A percentile compares a stretch with the other conserved stretches of the same genome.
These are phyloP conservation scores for Monosporascus sp. DNA, from an alignment of 2,329 filamentous ascomycete genomes.

Conservation along the genomic window DNA sequence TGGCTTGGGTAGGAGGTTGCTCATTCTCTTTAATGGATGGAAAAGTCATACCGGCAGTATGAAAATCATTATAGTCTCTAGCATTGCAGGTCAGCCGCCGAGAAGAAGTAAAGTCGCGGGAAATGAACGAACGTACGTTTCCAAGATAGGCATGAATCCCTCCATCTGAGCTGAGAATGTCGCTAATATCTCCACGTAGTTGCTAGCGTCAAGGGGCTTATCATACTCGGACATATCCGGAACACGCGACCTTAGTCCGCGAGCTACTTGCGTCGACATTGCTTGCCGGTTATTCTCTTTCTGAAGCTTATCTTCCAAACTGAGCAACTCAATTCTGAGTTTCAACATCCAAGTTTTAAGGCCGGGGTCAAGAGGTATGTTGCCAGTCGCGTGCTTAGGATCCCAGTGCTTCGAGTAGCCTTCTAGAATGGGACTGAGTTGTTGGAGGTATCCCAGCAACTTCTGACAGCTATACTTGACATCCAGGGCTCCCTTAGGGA, in stretches of 20 bases:
- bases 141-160: constrained; percentile 13
- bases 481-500: background rate
- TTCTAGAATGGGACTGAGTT: constrained; percentile 12
- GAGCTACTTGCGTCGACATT: too few relatives aligned
- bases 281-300: background rate
- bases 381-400: background rate
- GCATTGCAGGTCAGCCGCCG: background rate
- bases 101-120: background rate
- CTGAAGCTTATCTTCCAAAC: constrained; percentile 6
- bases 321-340: constrained; percentile 12
- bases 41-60: constrained; percentile 3
- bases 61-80: constrained; percentile 19
- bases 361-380: constrained; percentile 16
- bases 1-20: background rate
- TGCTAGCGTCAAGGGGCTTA: background rate
- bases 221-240: background rate
- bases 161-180: constrained; percentile 11
- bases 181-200: constrained; percentile 3
- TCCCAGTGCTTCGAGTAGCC: constrained; percentile 14
- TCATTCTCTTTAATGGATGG: background rate
- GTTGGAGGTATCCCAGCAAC: constrained; percentile 9
- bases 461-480: constrained; percentile 5
- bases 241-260: background rate
- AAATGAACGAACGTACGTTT: constrained; percentile 7
- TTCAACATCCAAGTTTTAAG: constrained; percentile 14